These are phyloP conservation scores for Diutina sp. DNA, from an alignment of 1,139 yeast species.

Conservation along the genomic window DNA sequence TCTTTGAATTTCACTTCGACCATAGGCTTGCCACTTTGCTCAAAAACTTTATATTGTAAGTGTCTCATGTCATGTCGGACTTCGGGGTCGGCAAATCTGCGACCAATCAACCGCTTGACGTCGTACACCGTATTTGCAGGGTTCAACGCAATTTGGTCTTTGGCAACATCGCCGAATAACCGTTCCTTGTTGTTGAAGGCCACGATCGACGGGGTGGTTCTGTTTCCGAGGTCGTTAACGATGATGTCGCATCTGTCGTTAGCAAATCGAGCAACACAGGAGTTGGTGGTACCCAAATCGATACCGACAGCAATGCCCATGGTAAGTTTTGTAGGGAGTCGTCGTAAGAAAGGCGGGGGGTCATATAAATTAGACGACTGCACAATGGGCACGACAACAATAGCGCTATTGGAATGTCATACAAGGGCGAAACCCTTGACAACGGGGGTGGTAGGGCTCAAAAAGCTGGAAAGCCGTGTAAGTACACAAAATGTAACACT, in stretches of 20 bases:
- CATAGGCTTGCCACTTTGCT: constrained; percentile 67
- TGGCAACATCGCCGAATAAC: constrained; percentile 89
- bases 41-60: constrained; percentile 59
- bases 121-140: constrained; percentile 73
- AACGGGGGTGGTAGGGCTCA: too few relatives aligned
- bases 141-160: constrained; percentile 81
- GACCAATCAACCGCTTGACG: constrained; percentile 78
- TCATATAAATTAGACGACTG: too few relatives aligned
- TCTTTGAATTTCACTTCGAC: constrained; percentile 61
- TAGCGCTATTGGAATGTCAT: too few relatives aligned
- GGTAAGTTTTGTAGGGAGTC: constrained; percentile 8
- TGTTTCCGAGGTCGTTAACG: constrained; percentile 93
- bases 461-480: too few relatives aligned
- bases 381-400: too few relatives aligned
- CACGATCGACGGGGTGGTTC: constrained; percentile 87
- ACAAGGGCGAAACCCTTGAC: too few relatives aligned
- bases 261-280: constrained; percentile 74
- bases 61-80: constrained; percentile 79
- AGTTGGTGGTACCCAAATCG: constrained; percentile 35
- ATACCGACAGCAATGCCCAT: constrained; percentile 72
- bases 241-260: constrained; percentile 66
- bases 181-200: constrained; percentile 80
- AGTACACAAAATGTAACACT: too few relatives aligned
- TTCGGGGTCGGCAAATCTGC: constrained; percentile 57
- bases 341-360: too few relatives aligned